These are phyloP conservation scores for Diplocarpon mali DNA, from an alignment of 2,329 filamentous ascomycete genomes.

Conservation along the genomic window DNA sequence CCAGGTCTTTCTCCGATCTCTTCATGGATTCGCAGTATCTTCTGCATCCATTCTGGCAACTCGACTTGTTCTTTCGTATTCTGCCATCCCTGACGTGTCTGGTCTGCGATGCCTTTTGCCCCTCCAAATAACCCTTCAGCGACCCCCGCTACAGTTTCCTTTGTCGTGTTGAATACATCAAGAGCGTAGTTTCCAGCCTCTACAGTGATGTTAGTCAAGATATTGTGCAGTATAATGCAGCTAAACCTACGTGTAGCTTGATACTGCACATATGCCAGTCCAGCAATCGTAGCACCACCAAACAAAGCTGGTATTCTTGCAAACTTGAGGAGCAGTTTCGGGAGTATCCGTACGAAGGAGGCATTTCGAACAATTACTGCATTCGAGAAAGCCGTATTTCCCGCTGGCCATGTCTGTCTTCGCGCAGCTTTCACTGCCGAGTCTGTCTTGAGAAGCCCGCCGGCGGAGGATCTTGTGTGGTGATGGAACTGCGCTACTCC, in stretches of 20 bases:
- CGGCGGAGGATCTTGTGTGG: conserved; percentile 43
- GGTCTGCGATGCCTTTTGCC: conserved; percentile 63
- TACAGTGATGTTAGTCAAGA: conserved; percentile 23
- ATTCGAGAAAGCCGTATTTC: conserved; percentile 74
- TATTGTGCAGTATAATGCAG: neutral
- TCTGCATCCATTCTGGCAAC: conserved; percentile 69
- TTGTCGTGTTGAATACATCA: conserved; percentile 64
- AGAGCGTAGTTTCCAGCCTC: conserved; percentile 68
- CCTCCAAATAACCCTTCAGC: conserved; percentile 61
- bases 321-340: conserved; percentile 85
- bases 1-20: conserved; percentile 38
- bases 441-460: conserved; percentile 58
- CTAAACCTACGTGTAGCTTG: conserved; percentile 67
- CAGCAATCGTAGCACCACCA: conserved; percentile 76
- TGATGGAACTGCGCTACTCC: conserved; percentile 51
- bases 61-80: conserved; percentile 70
- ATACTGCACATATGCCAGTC: conserved; percentile 88
- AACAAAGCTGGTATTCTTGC: conserved; percentile 81
- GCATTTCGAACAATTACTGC: conserved; percentile 51
- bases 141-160: conserved; percentile 57
- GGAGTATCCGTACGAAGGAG: conserved; percentile 57
- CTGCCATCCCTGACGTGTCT: conserved; percentile 72
- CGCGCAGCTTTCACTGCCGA: conserved; percentile 48
- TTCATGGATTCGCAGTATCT: conserved; percentile 53
- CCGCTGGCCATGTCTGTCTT: conserved; percentile 63